Base-by-base conservation (phyloP, 2,329 filamentous ascomycete species). In the Talaromyces albobiverticillius region DNA sequence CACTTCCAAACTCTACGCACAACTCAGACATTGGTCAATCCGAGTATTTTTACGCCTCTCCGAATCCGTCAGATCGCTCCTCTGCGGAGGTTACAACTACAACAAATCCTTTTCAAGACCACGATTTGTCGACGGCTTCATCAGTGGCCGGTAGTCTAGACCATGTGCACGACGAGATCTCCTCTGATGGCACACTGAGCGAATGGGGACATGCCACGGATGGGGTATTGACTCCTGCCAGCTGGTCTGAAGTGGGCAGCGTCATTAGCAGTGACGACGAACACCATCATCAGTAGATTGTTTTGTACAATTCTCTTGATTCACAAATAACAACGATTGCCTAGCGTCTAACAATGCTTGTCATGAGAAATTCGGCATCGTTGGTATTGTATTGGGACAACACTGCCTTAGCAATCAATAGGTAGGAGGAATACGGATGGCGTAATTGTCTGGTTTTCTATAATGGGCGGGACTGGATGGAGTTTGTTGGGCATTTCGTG, bases 201-300 rank as follows among this genome's bases (percentile, higher is more conserved):
- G 71, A 74, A 18, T 51, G 72, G 49, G 72, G 62, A 40, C 63
- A 59, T 10, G 64, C 65, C 3, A 57, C 62, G 29, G 66, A 62
- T n/a, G 67, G 68, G 9, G 56, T 64, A 38, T 60, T 62, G 54
- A 76, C 73, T 20, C 72, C 73, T 14, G 65, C 66, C 43, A 74
- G 72, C 59, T 76, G 73, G 73, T 76, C 73, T 32, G 73, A 76
- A 51, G 63, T 76, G 41, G 73, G 72, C 13, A 76, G 73, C 56
- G 72, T 74, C 46, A 60, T 74, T 23, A 76, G 73, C 61, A 66
- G 66, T 32, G 70, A 74, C 51, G 71, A 75, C 58, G 64, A 53
- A 11, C 53, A 54, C 31, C 55, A 65, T 43, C 56, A 58, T 22
- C 42, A 52, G 29, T 29, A 22, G 31, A 51, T 23, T 43, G n/a